Evolutionary conservation across 306 rosid genomes (phyloP), one percentile per base, ranked within the genome.

Genomic region (Canavalia ensiformis): DNA sequence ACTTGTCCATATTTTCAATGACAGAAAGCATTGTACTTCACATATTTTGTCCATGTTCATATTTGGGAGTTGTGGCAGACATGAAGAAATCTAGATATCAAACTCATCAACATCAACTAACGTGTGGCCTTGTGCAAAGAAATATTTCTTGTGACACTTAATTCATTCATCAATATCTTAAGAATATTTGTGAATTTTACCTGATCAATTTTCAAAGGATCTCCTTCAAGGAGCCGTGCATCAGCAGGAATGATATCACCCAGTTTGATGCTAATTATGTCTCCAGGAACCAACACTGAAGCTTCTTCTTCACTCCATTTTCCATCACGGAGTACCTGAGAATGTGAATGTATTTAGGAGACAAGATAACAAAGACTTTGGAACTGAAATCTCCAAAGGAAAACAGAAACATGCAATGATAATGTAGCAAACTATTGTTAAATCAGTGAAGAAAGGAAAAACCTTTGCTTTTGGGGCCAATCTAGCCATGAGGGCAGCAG

Each of bases 301-400:
- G 97, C 94, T 51, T 92, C 97, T 83, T 92, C 97, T 76, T 90
- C 97, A 2, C 84, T 86, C 97, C 97, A 92, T 84, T 73, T 90
- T 84, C 94, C 90, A 62, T 92, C 91, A 1, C 91, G 88, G 28
- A 90, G 88, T 51, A 87, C 87, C 97, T 90, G 56, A 25, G 25
- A 58, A 12, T 46, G 54, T 28, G 25, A 72, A 49, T 72, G 7
- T 37, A 57, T 28, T 29, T 30, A 51, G n/a, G 49, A 50, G 33
- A 60, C 66, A 46, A 18, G 50, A 51, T 25, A 12, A 37, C 45
- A 47, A 25, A 39, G 9, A 30, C 12, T 60, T 74, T 42, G 11
- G 50, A 47, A 54, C 46, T 41, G 50, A 54, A 70, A 75, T 52
- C 39, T 75, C 42, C 42, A 55, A 73, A 55, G 52, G 30, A 63